Base-by-base conservation (phyloP, 805 yeast genomes). In the Metschnikowia gruessii region DNA sequence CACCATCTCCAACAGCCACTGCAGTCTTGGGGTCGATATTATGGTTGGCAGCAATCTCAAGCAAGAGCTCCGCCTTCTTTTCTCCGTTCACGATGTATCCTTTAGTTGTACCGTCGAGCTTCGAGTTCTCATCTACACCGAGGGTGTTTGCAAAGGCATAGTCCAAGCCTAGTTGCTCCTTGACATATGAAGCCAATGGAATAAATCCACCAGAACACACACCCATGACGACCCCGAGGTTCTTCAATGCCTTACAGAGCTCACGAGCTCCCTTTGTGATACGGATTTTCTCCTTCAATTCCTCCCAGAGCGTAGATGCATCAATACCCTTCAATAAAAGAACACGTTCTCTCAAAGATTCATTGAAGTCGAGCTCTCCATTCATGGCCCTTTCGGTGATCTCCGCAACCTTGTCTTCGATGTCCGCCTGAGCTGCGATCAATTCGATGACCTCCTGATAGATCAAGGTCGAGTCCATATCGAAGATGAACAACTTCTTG, bases 361-460 rank as follows among this genome's bases (percentile, higher is more conserved):
- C 87, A 51, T 79, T 81, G 73, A 94, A 94, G 63, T 94, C 98
- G 16, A 94, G 71, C 61, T 92, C 96, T 22, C 97, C 97, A 58
- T 92, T 91, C 99, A 94, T 94, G 17, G 99, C 98, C 21, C 88
- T 76, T 33, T 85, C 88, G 2, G 99, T 94, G 57, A 94, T 91
- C 26, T 76, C 85, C 4, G 92, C 86, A 6, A 94, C 99, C 63
- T 88, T 74, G 5, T 76, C 81, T 60, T 94, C 97, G 29, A 94
- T 95, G 54, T 79, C 76, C n/a, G 97, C 98, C 58, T 87, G 85
- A 0, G 89, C 89, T 2, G 99, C 99, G 54, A 94, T 92, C 61
- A 94, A 67, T 62, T 94, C 99, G 56, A 94, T 94, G 33, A 94
- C 97, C 68, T 94, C 99, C 67, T 94, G 98, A 63, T 86, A 83